phyloP scores from a whole-genome alignment of 208 protist species.

The Tritrichomonas foetus region DNA sequence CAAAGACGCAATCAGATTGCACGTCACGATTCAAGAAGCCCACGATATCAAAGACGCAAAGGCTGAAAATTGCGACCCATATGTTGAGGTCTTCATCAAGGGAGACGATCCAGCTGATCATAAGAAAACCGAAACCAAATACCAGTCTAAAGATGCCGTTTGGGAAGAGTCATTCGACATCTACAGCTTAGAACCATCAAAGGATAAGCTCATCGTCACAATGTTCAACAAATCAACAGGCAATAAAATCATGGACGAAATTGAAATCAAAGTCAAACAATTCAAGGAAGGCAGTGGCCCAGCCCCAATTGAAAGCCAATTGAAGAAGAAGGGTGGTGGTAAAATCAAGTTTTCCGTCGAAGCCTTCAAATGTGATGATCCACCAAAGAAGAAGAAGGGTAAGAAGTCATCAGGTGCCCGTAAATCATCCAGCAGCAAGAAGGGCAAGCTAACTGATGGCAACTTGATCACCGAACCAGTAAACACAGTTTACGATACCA shows the following conservation, averaged over 20 bases:
- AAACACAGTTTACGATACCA: no score
- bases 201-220: not conserved
- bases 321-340: not conserved
- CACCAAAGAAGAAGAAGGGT: not conserved
- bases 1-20: no score
- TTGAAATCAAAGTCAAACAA: not conserved
- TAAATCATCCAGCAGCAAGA: not conserved
- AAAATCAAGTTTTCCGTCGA: not conserved
- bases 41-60: no score
- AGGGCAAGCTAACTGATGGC: not conserved
- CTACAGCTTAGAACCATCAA: not conserved
- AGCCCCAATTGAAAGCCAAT: not conserved
- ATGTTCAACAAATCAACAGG: not conserved
- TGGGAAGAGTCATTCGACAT: not conserved
- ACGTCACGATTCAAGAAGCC: no score
- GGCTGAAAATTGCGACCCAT: not conserved
- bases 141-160: not conserved
- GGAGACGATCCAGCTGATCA: not conserved
- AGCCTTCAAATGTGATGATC: no score
- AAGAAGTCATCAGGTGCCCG: not conserved
- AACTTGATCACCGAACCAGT: no score
- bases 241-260: not conserved
- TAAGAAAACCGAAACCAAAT: not conserved
- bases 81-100: not conserved
- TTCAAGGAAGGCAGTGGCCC: not conserved